These are phyloP conservation scores for Gossypium raimondii DNA, from an alignment of 345 rosid genomes.

Conservation along the genomic window DNA sequence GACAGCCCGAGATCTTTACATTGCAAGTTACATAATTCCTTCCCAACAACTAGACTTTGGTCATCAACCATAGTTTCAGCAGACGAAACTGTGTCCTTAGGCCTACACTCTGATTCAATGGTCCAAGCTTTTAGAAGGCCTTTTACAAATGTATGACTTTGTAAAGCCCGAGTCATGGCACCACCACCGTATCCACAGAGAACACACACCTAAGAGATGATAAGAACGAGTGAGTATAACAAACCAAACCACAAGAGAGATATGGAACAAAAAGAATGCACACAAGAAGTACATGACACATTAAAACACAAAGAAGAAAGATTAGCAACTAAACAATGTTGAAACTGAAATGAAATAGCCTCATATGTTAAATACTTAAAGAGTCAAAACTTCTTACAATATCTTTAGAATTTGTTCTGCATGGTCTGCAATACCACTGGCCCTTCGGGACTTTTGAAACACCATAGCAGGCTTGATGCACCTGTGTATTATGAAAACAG, in stretches of 20 bases:
- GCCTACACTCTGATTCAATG: slow-evolving; percentile 26
- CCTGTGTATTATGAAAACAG: slow-evolving; percentile 25
- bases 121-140: slow-evolving; percentile 43
- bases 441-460: slow-evolving; percentile 41
- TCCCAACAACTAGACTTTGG: slow-evolving; percentile 10
- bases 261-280: background rate
- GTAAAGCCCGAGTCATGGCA: slow-evolving; percentile 45
- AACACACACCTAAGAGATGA: slow-evolving; percentile 40
- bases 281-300: background rate
- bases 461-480: slow-evolving; percentile 59
- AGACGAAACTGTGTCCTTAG: slow-evolving; percentile 15
- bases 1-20: slow-evolving; percentile 25
- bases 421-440: slow-evolving; percentile 47
- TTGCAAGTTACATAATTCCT: slow-evolving; percentile 17
- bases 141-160: slow-evolving; percentile 33
- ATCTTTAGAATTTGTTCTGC: slow-evolving; percentile 35
- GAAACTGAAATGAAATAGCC: background rate
- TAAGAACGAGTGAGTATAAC: background rate
- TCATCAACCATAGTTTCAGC: slow-evolving; percentile 21
- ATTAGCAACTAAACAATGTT: background rate
- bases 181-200: slow-evolving; percentile 56
- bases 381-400: slow-evolving; percentile 27
- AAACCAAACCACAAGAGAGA: background rate
- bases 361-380: background rate
- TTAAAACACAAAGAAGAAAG: background rate